Evolutionary conservation across 2,329 filamentous ascomycete genomes (phyloP), one percentile per base, ranked within the genome.

Genomic region (Atkinsonella hypoxylon): DNA sequence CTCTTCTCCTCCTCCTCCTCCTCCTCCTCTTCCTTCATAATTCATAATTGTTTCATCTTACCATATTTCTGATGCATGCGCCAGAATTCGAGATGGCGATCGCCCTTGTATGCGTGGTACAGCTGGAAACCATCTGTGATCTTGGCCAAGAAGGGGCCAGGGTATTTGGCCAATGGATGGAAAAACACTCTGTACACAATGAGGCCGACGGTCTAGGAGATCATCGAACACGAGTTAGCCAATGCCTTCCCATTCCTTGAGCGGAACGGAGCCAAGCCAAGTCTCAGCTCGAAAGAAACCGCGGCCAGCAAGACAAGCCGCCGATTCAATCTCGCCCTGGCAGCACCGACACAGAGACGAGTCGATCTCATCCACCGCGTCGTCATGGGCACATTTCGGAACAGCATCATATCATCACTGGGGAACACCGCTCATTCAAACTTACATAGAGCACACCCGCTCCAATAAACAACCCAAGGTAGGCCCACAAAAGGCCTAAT

Each of bases 61-160:
- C 85, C 86, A 60, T 94, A 89, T 61, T 76, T 75, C 57, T 82
- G 70, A 64, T 94, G 88, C 57, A 83, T 72, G 31, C 76, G 73
- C 70, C 82, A 82, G 59, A 89, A 82, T 60, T 85, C 80, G 17
- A 90, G 74, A 61, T 90, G 86, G 1, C 85, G 77, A 57, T 86
- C 82, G 48, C 86, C 87, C 59, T 79, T 83, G 67, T 82, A 86
- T 45, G 85, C 84, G 57, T 89, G 82, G 64, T 87, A 90, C 31
- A 85, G 76, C 62, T 82, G 78, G 58, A 83, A 77, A 56, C 70
- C 77, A 58, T 81, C 74, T n/a, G 81, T 81, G 57, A 84, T 65
- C 60, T 79, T 82, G 51, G 78, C 80, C 41, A 83, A 61, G 45
- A 82, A 67, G 0, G 82, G 83, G 1, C 82, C 82, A 1, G 81